phyloP scores from a whole-genome alignment of 225 moss, liverwort and hornwort genomes.

The Lunularia cruciata region DNA sequence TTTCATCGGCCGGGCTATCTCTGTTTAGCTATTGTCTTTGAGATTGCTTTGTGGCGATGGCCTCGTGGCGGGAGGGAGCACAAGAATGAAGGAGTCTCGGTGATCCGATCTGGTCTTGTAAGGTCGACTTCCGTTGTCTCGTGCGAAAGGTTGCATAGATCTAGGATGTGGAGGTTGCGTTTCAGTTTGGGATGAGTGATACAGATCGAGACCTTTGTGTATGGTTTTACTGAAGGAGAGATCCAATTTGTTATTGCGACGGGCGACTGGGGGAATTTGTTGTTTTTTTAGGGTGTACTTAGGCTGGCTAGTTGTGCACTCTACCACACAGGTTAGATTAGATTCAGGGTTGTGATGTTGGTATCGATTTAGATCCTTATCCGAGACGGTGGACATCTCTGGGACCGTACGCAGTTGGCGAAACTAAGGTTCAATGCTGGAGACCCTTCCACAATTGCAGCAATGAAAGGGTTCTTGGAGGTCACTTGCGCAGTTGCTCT shows the following conservation, averaged over 20 bases:
- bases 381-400: neutral
- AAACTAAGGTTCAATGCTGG: constrained; percentile 3
- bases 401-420: constrained; percentile 7
- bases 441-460: constrained; percentile 7
- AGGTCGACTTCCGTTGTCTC: neutral
- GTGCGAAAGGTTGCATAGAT: neutral
- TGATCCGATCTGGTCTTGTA: neutral
- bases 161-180: neutral
- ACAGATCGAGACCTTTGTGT: neutral
- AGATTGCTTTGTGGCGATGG: neutral
- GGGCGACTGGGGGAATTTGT: neutral
- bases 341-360: neutral
- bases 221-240: neutral
- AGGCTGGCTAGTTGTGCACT: no score
- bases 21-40: no score
- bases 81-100: constrained; percentile 8
- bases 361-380: neutral
- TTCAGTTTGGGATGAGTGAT: no score
- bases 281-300: no score
- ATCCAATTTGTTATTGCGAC: neutral
- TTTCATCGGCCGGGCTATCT: no score
- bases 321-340: neutral
- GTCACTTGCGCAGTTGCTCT: constrained; percentile 18
- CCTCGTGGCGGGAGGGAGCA: constrained; percentile 6
- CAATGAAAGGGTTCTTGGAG: constrained; percentile 24